Conservation (phyloP, 2,329 filamentous ascomycete species). For the Fusarium sarcochroum region DNA sequence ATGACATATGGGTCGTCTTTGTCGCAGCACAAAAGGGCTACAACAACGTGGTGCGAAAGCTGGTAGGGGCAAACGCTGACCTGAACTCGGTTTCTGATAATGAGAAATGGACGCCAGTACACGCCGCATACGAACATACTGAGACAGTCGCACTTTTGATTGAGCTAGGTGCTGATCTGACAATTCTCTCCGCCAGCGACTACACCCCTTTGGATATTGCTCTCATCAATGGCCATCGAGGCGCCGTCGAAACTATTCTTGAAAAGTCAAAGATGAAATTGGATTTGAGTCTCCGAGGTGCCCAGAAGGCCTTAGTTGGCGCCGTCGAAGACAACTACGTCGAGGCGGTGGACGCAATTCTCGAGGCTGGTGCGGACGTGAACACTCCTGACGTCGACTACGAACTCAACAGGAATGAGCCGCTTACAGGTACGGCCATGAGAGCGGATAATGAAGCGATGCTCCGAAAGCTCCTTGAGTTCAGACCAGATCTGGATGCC, state of each 20-base stretch:
- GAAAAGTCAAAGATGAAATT: not conserved
- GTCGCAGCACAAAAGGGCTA: not conserved
- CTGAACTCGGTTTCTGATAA: not conserved
- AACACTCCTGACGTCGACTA: not conserved
- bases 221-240: not conserved
- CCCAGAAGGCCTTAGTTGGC: not conserved
- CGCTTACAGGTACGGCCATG: constrained; percentile 2
- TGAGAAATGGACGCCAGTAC: not conserved
- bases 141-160: not conserved
- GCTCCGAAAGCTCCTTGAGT: constrained; percentile 17
- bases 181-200: not conserved
- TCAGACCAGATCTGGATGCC: constrained; percentile 5
- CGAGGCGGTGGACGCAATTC: not conserved
- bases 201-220: not conserved
- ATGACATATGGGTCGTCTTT: not conserved
- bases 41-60: not conserved
- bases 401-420: not conserved
- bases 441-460: not conserved
- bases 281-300: not conserved
- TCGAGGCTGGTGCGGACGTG: constrained; percentile 19
- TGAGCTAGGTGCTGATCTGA: not conserved
- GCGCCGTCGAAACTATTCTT: not conserved
- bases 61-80: not conserved
- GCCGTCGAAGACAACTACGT: not conserved
- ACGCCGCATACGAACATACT: not conserved